A percentile compares a stretch with the other conserved stretches of the same genome.
Evolutionary conservation across 2,329 filamentous ascomycete species (phyloP).

Genomic region (Scytalidium lignicola): DNA sequence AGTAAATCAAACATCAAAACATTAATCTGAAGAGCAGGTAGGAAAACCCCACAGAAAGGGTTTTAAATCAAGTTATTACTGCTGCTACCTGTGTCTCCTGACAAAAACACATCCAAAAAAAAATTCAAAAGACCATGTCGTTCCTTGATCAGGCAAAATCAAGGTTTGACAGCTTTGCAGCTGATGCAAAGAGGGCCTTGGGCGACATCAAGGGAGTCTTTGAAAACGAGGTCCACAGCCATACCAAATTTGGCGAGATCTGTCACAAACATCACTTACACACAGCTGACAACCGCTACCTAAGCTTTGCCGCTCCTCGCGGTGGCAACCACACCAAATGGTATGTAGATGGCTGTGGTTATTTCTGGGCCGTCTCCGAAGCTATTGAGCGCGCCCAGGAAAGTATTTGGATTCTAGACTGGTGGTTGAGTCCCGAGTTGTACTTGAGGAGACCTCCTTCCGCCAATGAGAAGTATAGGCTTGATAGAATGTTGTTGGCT

Average conservation of each 20-base stretch:
- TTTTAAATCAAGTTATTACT: too few species aligned
- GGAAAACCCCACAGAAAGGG: too few species aligned
- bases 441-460: constrained; percentile 80
- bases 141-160: constrained; percentile 14
- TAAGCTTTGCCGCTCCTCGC: constrained; percentile 68
- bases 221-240: constrained; percentile 38
- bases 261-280: constrained; percentile 37
- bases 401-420: constrained; percentile 80
- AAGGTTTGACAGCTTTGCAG: constrained; percentile 12
- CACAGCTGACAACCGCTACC: constrained; percentile 48
- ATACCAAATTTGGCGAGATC: constrained; percentile 36
- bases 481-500: constrained; percentile 76
- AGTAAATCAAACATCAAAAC: too few species aligned
- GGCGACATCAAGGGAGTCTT: constrained; percentile 20
- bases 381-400: constrained; percentile 73
- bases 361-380: constrained; percentile 79
- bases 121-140: constrained; percentile 11
- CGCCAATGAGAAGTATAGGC: constrained; percentile 74
- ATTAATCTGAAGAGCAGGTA: too few species aligned
- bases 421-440: constrained; percentile 86
- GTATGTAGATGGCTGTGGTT: constrained; percentile 80
- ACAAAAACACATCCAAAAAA: neutral
- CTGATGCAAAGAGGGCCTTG: constrained; percentile 13
- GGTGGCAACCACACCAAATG: constrained; percentile 74
- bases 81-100: too few species aligned